Conservation (phyloP, 78 protist genomes). For the Mastigamoeba balamuthi region DNA sequence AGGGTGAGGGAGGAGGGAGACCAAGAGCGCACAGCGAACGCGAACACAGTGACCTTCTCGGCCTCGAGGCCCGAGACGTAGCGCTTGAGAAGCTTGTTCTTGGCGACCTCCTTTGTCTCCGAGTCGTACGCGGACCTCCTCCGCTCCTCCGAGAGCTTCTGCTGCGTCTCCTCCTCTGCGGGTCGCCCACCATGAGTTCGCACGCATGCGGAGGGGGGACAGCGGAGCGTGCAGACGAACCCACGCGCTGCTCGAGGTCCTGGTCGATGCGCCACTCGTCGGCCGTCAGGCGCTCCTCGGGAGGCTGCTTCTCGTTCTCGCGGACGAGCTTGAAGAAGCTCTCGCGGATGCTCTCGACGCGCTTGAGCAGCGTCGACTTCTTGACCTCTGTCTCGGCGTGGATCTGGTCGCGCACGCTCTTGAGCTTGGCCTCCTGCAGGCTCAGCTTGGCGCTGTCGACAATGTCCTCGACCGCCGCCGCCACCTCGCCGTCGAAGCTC, state of each 20-base stretch:
- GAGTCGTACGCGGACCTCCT: slow-evolving; percentile 6
- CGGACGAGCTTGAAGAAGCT: slow-evolving; percentile 3
- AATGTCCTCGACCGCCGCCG: background rate
- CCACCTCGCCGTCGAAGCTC: background rate
- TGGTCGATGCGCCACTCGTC: slow-evolving; percentile 27
- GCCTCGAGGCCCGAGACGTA: too few species aligned
- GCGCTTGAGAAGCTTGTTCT: too few species aligned
- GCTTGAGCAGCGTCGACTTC: slow-evolving; percentile 9
- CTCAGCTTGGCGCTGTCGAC: background rate
- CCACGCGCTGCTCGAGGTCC: background rate
- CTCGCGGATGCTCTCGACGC: background rate
- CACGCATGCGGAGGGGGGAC: too few species aligned
- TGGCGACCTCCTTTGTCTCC: background rate
- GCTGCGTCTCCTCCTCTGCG: background rate
- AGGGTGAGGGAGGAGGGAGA: too few species aligned
- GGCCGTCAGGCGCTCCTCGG: background rate
- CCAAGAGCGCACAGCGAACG: too few species aligned
- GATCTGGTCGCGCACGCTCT: background rate
- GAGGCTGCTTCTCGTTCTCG: slow-evolving; percentile 2
- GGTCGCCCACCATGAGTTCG: too few species aligned
- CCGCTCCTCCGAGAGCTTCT: background rate
- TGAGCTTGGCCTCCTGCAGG: background rate
- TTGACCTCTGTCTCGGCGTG: slow-evolving; percentile 22
- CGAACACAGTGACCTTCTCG: too few species aligned
- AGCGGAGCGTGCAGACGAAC: too few species aligned